Base-by-base conservation (phyloP, 2,329 filamentous ascomycete species). In the Aspergillus latus region DNA sequence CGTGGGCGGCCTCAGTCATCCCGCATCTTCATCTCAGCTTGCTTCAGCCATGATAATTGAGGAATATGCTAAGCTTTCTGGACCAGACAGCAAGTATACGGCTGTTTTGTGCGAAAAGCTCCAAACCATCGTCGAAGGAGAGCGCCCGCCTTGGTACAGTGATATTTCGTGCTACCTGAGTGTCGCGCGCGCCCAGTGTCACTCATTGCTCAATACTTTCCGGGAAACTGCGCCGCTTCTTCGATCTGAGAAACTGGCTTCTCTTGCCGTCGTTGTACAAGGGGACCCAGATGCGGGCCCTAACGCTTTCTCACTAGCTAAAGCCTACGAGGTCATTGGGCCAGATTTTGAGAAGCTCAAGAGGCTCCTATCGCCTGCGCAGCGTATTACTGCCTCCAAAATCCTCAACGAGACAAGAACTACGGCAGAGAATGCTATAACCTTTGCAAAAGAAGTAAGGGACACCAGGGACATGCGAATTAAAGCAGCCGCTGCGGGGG, bases 151-250 rank as follows among this genome's bases (percentile, higher is more conserved):
- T 6, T 89, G 88, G 69, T 99, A 99, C 72, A 84, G 89, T 59
- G 94, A 99, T 72, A 84, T 99, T 37, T 89, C 94, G 46, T 94
- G 88, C 72, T 95, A 90, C 68, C 84, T 96, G 30, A 91, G 96
- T 69, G 87, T 96, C 49, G 90, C 92, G 13, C 86, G 94, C 59
- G 90, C 92, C 1, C 93, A 97, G 70, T 97, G 93, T 66, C 88
- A 93, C 65, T 91, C 94, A 59, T 79, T 99, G 26, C 79, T 97
- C 58, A 92, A 93, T 69, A 85, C 94, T 50, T 99, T 99, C 82
- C 85, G 92, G 64, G 93, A 97, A 64, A 87, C 92, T 66, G 92
- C 90, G 37, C 92, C 94, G 70, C 87, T 96, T 1, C 83, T 89
- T 21, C 82, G 85, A 48, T 81, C 82, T 13, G 34, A 37, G 59